These are phyloP conservation scores for Triglochin maritima DNA, from an alignment of 106 monocot species.

Conservation along the genomic window DNA sequence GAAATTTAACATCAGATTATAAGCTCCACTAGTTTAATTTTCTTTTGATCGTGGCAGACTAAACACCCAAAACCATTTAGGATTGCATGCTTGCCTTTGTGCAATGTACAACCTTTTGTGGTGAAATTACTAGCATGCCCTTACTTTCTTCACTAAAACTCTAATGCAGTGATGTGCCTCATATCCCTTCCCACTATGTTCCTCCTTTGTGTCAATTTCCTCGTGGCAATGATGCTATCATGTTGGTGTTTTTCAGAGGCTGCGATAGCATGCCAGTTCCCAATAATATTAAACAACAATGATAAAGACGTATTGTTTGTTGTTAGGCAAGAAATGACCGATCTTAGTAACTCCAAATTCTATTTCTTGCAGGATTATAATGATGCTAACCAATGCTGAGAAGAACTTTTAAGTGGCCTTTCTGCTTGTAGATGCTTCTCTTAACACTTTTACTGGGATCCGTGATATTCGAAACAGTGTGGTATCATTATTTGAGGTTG, in stretches of 20 bases:
- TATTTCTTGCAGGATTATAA: too few species aligned
- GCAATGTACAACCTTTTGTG: neutral
- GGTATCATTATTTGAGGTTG: too few species aligned
- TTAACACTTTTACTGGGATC: too few species aligned
- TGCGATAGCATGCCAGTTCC: neutral
- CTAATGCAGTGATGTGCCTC: neutral
- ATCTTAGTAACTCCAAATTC: neutral
- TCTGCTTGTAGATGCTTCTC: too few species aligned
- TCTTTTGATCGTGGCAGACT: neutral
- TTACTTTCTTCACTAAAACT: neutral
- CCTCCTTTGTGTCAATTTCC: neutral
- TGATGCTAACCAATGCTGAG: too few species aligned
- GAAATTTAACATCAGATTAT: neutral
- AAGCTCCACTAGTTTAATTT: neutral
- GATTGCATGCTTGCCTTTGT: conserved; percentile 1
- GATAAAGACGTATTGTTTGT: neutral
- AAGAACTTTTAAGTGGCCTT: too few species aligned
- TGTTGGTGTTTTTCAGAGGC: neutral
- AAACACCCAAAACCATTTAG: neutral
- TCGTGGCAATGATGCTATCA: neutral
- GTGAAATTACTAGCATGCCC: neutral
- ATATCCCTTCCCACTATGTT: neutral
- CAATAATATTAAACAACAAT: neutral
- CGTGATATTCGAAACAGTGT: too few species aligned
- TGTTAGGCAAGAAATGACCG: neutral